Evolutionary conservation across 192 early-diverging fungal genomes (phyloP), one percentile per base, ranked within the genome.

Genomic region (Spizellomyces sp.): DNA sequence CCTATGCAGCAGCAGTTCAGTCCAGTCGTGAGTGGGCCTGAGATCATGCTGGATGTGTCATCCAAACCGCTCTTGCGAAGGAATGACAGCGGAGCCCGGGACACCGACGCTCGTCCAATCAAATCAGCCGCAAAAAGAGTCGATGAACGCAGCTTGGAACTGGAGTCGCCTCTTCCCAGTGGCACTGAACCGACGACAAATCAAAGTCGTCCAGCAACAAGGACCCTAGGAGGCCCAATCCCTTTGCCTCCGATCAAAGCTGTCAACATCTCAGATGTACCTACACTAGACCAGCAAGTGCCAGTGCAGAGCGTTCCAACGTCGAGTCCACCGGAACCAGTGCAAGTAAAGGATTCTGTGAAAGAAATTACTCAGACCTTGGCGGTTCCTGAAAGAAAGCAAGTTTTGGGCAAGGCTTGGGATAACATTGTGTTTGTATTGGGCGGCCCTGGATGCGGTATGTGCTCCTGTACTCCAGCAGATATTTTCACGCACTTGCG

Each of bases 351-450:
- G 27, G 27, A 36, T 2, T 36, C 27, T 36, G 27, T 0, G 27
- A 3, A 36, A 3, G 27, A 36, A 36, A 36, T 36, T 3, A 19
- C 50, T 19, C 12, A 54, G 14, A n/a, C 17, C 17, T 12, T 19
- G 12, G 50, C 50, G 12, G 50, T 54, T 54, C 50, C 50, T 54
- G 59, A 22, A 12, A 27, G 12, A 27, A 15, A 17, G 4, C n/a
- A 12, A 22, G 27, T 22, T 1, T 12, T 22, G 12, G 59, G 59
- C 12, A 12, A 12, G 12, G 81, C 80, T n/a, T 83, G 81, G 81
- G 60, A 74, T n/a, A 85, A 85, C 58, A 82, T 85, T 64, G 78
- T 82, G 10, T 85, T 85, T 69, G 83, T 85, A 5, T 67, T 85
- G 4, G 83, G 81, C 50, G 81, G 78, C 43, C 81, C 81, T 59